Base-by-base conservation (phyloP, 257 asterid genomes). In the Anisodus tanguticus region DNA sequence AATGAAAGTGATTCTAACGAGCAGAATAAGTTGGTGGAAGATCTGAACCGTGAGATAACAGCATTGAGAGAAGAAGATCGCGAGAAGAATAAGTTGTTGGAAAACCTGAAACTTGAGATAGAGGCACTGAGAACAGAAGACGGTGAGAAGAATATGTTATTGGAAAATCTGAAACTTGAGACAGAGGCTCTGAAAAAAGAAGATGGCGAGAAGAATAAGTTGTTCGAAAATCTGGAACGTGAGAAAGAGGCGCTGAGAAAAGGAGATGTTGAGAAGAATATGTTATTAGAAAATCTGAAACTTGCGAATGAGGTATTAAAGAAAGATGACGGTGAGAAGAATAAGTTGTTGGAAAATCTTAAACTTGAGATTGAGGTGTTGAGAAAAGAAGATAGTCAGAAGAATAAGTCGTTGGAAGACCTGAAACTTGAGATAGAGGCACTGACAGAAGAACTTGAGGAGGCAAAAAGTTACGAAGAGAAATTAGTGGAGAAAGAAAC, bases 401-500 rank as follows among this genome's bases (percentile, higher is more conserved):
- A 86, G 88, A 77, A 77, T 68, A 88, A 86, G 90, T 79, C 88
- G 90, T 94, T 94, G 80, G 86, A 93, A 1, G 95, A 92, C 82
- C 64, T 92, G 93, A 89, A 91, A 82, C 86, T 79, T 76, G 98
- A 95, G 92, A 85, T 93, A 12, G 91, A 88, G 68, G 88, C 87
- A 49, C 91, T 95, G 87, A 89, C 90, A 45, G 89, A 83, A 80
- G 94, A 93, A 74, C 95, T 94, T 55, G 91, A 88, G 83, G 88
- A 89, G 81, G 91, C 94, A 68, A 92, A 92, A 84, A 26, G 54
- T 81, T 84, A 87, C 51, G 91, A 92, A 91, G 90, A 85, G 85
- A 91, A 83, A 64, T 85, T 95, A 88, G 90, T 85, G 68, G 98
- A 92, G 53, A 93, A 90, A 86, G 98, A 95, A 87, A 92, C 89